Percentiles rank a stretch among this genome's conserved stretches.
Conservation (phyloP, 805 yeast genomes). For the Starmerella khaoyaiensis region DNA sequence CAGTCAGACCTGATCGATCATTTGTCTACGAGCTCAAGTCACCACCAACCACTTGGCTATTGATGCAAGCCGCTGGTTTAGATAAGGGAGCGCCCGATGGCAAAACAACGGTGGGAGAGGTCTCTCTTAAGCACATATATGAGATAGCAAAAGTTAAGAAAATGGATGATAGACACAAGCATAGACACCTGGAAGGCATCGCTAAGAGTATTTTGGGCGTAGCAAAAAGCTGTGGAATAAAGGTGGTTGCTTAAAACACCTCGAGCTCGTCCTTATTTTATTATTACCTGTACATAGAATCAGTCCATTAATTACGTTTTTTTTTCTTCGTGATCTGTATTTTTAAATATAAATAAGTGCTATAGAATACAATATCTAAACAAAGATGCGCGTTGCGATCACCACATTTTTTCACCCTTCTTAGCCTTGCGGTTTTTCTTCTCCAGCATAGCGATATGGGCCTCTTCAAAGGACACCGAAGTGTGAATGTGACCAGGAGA, state of each 20-base stretch:
- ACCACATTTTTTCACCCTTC: constrained; percentile 36
- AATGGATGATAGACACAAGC: constrained; percentile 64
- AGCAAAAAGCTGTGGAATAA: constrained; percentile 81
- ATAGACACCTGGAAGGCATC: constrained; percentile 56
- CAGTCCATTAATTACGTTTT: not conserved
- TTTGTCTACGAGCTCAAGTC: constrained; percentile 76
- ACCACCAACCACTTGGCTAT: constrained; percentile 81
- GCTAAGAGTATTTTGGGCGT: constrained; percentile 75
- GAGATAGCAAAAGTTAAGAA: constrained; percentile 91
- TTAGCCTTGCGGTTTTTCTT: constrained; percentile 47
- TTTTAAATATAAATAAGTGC: not conserved
- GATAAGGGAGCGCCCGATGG: constrained; percentile 64
- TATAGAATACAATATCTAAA: not conserved
- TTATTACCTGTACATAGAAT: constrained; percentile 1
- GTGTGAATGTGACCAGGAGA: constrained; percentile 69
- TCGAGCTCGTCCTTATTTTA: too few relatives aligned
- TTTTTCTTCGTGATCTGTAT: not conserved
- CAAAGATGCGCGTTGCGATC: constrained; percentile 1
- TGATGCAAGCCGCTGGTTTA: constrained; percentile 68
- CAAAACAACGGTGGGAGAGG: constrained; percentile 40
- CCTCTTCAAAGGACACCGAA: constrained; percentile 81
- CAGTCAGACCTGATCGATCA: constrained; percentile 83
- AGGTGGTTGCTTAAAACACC: constrained; percentile 47
- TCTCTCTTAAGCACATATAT: constrained; percentile 76
- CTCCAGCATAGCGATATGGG: constrained; percentile 88